phyloP scores from a whole-genome alignment of 495 filamentous ascomycete genomes.

The Staphylotrichum longicolle region DNA sequence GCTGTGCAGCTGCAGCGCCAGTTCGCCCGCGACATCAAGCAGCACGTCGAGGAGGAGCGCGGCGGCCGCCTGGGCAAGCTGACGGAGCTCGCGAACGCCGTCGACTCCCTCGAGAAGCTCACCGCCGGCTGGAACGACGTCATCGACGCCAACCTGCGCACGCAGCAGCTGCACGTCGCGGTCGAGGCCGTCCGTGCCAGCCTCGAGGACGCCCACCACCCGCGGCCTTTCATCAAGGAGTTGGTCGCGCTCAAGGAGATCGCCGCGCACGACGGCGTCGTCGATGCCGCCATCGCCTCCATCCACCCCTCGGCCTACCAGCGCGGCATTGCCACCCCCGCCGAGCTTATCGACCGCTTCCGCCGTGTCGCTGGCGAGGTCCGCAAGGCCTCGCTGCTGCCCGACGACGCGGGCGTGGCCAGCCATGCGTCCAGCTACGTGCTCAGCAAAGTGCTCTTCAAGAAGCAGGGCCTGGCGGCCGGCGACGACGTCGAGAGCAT shows the following conservation, averaged over 20 bases:
- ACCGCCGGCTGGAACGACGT: constrained; percentile 82
- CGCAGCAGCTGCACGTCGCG: constrained; percentile 91
- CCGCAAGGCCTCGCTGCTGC: constrained; percentile 85
- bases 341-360: constrained; percentile 92
- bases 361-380: constrained; percentile 91
- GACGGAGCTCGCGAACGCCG: constrained; percentile 68
- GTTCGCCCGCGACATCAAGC: constrained; percentile 73
- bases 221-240: constrained; percentile 84
- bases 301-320: constrained; percentile 95
- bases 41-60: constrained; percentile 84
- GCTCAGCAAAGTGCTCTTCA: constrained; percentile 89
- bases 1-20: constrained; percentile 80
- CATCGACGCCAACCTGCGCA: constrained; percentile 83
- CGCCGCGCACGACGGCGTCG: constrained; percentile 73
- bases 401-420: constrained; percentile 89
- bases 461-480: constrained; percentile 79
- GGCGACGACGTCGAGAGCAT: constrained; percentile 95
- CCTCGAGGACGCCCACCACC: constrained; percentile 67
- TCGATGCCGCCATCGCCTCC: constrained; percentile 86
- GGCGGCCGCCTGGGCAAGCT: constrained; percentile 83
- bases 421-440: constrained; percentile 85
- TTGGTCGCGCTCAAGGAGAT: constrained; percentile 92
- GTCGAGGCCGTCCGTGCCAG: constrained; percentile 86
- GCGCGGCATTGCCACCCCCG: constrained; percentile 75
- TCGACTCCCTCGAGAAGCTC: constrained; percentile 79